Evolutionary conservation across 129 eudicot species (phyloP), one percentile per base, ranked within the genome.

Genomic region (Helichrysum umbraculigerum): DNA sequence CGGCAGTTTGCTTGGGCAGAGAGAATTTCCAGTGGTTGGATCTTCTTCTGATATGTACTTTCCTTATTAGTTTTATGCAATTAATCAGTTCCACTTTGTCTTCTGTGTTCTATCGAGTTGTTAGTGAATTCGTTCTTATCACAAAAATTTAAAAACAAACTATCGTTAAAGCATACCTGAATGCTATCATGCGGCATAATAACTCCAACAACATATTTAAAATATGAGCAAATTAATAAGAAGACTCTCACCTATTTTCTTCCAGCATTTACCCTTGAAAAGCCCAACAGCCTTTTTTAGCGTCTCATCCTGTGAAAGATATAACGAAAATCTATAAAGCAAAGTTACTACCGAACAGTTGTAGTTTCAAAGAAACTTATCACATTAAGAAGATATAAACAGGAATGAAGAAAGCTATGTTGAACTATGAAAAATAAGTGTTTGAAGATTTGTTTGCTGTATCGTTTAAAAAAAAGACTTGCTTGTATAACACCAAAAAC

Each of bases 201-300:
- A 29, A 69, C 74, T 56, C 15, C 73, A 60, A 5, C 34, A 58
- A 73, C 68, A 67, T 56, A 25, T 22, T 69, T 34, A 74, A 4
- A 54, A 47, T 42, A 74, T 0, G 61, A 47, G 72, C 22, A 81
- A 76, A 17, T 16, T 32, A 73, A 64, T 42, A 67, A 32, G 44
- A 80, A 81, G 58, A 66, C 65, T 21, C 62, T 60, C 69, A 86
- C 97, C 98, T 85, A 91, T 91, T 94, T 94, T 94, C 86, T 94
- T 94, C 98, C 98, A 94, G 61, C 87, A 82, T 82, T 94, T 94
- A 59, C 98, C 98, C 79, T 81, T 84, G 83, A 44, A 91, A 72
- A 70, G 66, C 52, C 82, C 84, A 81, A 94, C 97, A 68, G 98
- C 98, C 57, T 81, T 84, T 83, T 85, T 86, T 65, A 94, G 81